phyloP scores from a whole-genome alignment of 2,329 filamentous ascomycete genomes.

The Venturia nashicola region DNA sequence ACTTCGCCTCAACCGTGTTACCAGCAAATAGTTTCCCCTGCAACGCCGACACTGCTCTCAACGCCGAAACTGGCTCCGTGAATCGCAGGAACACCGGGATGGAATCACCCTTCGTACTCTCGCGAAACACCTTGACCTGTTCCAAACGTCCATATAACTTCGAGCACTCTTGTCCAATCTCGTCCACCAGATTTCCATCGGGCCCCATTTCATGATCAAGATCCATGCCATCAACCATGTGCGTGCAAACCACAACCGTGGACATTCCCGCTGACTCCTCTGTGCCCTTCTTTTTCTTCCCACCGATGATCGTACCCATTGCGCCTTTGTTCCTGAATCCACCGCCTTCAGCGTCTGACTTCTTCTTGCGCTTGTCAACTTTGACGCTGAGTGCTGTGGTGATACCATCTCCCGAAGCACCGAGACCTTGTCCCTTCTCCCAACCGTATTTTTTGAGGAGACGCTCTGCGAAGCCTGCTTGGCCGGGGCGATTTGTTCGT shows the following conservation, averaged over 20 bases:
- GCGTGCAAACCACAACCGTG: slow-evolving; percentile 66
- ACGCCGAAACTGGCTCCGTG: slow-evolving; percentile 68
- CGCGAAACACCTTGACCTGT: slow-evolving; percentile 60
- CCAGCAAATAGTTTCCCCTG: slow-evolving; percentile 82
- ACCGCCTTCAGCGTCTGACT: slow-evolving; percentile 64
- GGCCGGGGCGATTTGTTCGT: slow-evolving; percentile 59
- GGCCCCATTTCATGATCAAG: slow-evolving; percentile 63
- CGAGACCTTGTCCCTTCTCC: slow-evolving; percentile 77
- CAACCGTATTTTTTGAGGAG: slow-evolving; percentile 92
- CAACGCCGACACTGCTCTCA: slow-evolving; percentile 80
- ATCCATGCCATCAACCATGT: slow-evolving; percentile 81
- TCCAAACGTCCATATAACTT: slow-evolving; percentile 76
- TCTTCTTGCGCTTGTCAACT: slow-evolving; percentile 75
- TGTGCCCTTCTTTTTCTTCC: slow-evolving; percentile 41
- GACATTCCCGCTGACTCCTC: slow-evolving; percentile 45
- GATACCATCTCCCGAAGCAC: slow-evolving; percentile 72
- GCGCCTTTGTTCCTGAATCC: slow-evolving; percentile 59
- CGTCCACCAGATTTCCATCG: slow-evolving; percentile 61
- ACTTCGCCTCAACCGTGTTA: slow-evolving; percentile 69
- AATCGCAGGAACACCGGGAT: slow-evolving; percentile 85
- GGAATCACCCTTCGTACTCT: slow-evolving; percentile 30
- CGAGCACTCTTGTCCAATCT: slow-evolving; percentile 89
- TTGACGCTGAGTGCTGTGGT: slow-evolving; percentile 71
- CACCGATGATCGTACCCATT: slow-evolving; percentile 71
- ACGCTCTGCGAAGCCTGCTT: slow-evolving; percentile 73